phyloP scores from a whole-genome alignment of 2,329 filamentous ascomycete genomes.

The Thermochaetoides dissita region DNA sequence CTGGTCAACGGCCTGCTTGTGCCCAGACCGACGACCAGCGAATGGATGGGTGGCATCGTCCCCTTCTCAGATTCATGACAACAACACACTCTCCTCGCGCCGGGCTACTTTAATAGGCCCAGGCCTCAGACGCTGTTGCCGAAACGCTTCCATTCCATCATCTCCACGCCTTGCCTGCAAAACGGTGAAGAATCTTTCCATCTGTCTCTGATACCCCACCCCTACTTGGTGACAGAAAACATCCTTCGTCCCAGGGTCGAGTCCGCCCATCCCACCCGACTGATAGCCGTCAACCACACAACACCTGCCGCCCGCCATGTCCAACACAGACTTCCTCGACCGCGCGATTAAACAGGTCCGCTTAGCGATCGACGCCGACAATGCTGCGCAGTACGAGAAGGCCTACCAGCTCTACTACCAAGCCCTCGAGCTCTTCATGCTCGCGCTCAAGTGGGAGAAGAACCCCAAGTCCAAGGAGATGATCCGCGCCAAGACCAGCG shows the following conservation, averaged over 20 bases:
- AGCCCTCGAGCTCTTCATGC: slow-evolving; percentile 94
- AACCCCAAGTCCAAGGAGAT: slow-evolving; percentile 94
- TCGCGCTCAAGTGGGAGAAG: slow-evolving; percentile 99
- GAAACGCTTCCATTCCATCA: no score
- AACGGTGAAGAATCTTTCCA: no score
- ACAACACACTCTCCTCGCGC: no score
- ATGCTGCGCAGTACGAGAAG: slow-evolving; percentile 89
- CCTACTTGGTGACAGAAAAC: no score
- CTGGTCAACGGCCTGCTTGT: slow-evolving; percentile 10
- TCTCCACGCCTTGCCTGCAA: no score
- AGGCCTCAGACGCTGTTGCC: no score
- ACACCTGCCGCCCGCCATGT: slow-evolving; percentile 45
- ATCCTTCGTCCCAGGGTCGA: background rate
- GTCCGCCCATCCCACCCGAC: background rate
- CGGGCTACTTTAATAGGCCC: no score
- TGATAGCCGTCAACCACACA: background rate
- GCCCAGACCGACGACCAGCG: no score
- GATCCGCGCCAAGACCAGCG: slow-evolving; percentile 85
- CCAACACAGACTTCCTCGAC: slow-evolving; percentile 90
- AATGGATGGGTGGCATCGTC: no score
- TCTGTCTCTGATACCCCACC: no score
- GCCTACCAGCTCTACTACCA: slow-evolving; percentile 95
- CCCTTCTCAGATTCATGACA: no score
- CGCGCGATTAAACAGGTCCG: slow-evolving; percentile 94
- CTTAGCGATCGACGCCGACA: slow-evolving; percentile 93